Evolutionary conservation across 345 rosid species (phyloP), one percentile per base, ranked within the genome.

Genomic region (Ricinus communis): DNA sequence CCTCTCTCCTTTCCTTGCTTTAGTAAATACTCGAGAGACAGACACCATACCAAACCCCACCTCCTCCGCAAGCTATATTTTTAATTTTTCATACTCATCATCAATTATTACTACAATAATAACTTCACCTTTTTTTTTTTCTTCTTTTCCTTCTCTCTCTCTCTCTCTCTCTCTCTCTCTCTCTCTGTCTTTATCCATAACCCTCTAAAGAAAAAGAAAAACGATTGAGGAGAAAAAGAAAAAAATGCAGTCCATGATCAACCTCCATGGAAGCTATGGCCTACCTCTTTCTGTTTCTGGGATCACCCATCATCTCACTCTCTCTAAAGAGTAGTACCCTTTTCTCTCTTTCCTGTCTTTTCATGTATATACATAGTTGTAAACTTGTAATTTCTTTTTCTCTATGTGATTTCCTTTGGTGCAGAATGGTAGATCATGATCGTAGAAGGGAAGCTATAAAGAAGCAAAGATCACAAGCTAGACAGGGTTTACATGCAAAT

Each of bases 341-440:
- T 53, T 28, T 52, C 2, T 60, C 16, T 72, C 62, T 69, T 0
- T 70, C n/a, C 27, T 22, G 6, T 70, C 1, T 21, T 9, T 0
- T 15, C 11, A 19, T 59, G 16, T 69, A 2, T 68, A 36, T 36
- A 31, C 27, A 9, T 25, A 18, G 9, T 46, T 49, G 33, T 61
- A 43, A 33, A 33, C 38, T 33, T 33, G 38, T 33, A 43, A 38
- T n/a, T 60, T 46, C 62, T 56, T 50, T 43, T 6, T 41, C 54
- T 56, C 3, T 52, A 11, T 19, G 8, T 14, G 0, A 15, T 5
- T 24, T 16, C 5, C 9, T 1, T 2, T 64, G 73, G 46, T 78
- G 65, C 71, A 84, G 90, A 76, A 77, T 87, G 72, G 84, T 81
- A 43, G 90, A 87, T 81, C 90, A 87, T 68, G 88, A 87, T 33